Base-by-base conservation (phyloP, 169 alveolate species). In the Cryptosporidium ubiquitum region DNA sequence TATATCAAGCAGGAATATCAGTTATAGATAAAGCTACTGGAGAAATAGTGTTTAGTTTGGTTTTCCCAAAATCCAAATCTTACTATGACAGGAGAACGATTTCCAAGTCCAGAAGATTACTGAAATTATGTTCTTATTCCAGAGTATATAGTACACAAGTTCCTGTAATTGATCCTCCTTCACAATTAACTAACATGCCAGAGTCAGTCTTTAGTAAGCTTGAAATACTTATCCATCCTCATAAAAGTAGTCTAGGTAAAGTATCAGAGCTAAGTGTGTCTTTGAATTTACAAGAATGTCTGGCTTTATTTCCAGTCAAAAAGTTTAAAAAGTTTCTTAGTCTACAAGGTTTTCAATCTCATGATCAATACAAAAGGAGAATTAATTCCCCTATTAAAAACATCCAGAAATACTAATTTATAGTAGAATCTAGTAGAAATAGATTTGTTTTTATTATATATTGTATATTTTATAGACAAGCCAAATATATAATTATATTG, bases 101-200 rank as follows among this genome's bases (percentile, higher is more conserved):
- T 52, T 37, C 33, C 5, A 74, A 74, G 40, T 57, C 52, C 2
- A 74, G n/a, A 35, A 57, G 64, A 60, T 37, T 74, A 14, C 14
- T 74, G 4, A 74, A 39, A 18, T 57, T 74, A n/a, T 74, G 71
- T 35, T 74, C 86, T 12, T 74, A 35, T 74, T 31, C 86, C 29
- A 52, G 86, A 74, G 37, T 74, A 12, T 74, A 74, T 74, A 68
- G 86, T 18, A 60, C 42, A 7, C 86, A 74, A 47, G 86, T 74
- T 60, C 86, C 86, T 0, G 57, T 74, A 16, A 18, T 74, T 12
- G 86, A 74, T 52, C 86, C 86, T 18, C 86, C 86, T 37, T 74
- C 42, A 29, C 57, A 26, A 35, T 58, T 74, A 57, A 60, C 86
- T 23, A 33, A 37, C 42, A 74, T 47, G n/a, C 86, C 86, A 31